phyloP scores from a whole-genome alignment of 306 rosid genomes.

The Rosa persica region DNA sequence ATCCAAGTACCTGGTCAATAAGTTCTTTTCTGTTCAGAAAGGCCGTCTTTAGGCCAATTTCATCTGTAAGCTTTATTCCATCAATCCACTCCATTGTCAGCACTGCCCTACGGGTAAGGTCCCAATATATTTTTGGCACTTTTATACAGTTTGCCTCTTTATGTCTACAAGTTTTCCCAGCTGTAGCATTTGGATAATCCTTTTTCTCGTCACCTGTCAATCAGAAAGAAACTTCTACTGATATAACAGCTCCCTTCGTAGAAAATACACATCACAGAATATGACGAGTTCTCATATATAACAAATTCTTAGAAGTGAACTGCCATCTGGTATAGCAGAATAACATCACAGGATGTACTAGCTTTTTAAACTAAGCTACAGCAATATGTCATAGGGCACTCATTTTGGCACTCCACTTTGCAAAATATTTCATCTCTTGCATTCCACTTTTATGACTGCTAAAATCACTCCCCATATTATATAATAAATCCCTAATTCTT shows the following conservation, averaged over 20 bases:
- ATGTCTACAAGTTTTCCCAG: conserved; percentile 27
- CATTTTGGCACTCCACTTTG: background rate
- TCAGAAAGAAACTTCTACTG: conserved; percentile 7
- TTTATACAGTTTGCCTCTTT: conserved; percentile 41
- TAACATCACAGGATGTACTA: background rate
- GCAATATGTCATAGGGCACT: background rate
- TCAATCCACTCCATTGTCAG: conserved; percentile 98
- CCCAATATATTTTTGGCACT: conserved; percentile 97
- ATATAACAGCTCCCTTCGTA: background rate
- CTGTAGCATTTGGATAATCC: conserved; percentile 32
- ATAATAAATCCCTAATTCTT: background rate
- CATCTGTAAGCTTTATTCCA: conserved; percentile 96
- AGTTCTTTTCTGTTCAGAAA: conserved; percentile 73
- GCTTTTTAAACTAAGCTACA: conserved; percentile 4
- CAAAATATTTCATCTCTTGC: background rate
- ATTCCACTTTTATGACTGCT: background rate
- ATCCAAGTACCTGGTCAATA: conserved; percentile 72
- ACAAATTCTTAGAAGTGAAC: background rate
- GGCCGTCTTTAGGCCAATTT: conserved; percentile 56
- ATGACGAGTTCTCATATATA: background rate
- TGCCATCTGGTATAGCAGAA: background rate
- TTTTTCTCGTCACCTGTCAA: conserved; percentile 41
- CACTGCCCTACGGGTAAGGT: conserved; percentile 61
- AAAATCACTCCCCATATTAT: background rate
- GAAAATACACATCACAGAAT: background rate